A percentile compares a stretch with the other conserved stretches of the same genome.
These are phyloP conservation scores for Penicillium sp. DNA, from an alignment of 2,329 filamentous ascomycete species.

Conservation along the genomic window DNA sequence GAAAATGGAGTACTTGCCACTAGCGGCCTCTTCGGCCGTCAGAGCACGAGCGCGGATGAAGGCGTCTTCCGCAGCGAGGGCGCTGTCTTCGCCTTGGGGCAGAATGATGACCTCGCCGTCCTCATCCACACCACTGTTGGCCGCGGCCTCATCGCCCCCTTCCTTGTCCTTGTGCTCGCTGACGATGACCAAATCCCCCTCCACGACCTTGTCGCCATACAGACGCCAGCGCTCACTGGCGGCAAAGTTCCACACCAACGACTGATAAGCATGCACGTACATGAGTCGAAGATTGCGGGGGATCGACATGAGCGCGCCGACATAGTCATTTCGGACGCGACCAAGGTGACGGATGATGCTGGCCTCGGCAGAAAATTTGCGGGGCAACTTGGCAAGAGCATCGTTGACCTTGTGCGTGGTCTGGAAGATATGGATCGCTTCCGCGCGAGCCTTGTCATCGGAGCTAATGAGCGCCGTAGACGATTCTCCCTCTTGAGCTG, in stretches of 20 bases:
- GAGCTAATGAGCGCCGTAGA: slow-evolving; percentile 50
- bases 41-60: slow-evolving; percentile 68
- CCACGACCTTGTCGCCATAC: slow-evolving; percentile 67
- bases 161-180: slow-evolving; percentile 51
- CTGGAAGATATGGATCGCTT: slow-evolving; percentile 69
- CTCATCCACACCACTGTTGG: slow-evolving; percentile 45
- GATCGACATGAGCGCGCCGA: slow-evolving; percentile 74
- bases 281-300: slow-evolving; percentile 78
- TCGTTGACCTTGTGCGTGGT: slow-evolving; percentile 52
- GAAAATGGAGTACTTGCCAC: slow-evolving; percentile 71
- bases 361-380: slow-evolving; percentile 73
- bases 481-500: slow-evolving; percentile 45
- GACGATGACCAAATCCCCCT: slow-evolving; percentile 76
- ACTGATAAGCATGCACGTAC: slow-evolving; percentile 97
- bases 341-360: slow-evolving; percentile 72
- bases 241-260: slow-evolving; percentile 84
- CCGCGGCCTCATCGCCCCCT: slow-evolving; percentile 24
- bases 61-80: slow-evolving; percentile 48
- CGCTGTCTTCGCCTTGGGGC: slow-evolving; percentile 53
- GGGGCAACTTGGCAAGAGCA: slow-evolving; percentile 65
- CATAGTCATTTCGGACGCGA: slow-evolving; percentile 58
- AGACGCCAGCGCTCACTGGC: slow-evolving; percentile 73
- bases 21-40: slow-evolving; percentile 68
- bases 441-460: slow-evolving; percentile 74
- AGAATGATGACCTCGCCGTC: slow-evolving; percentile 62